Evolutionary conservation across 139 green algal genomes (phyloP).

Genomic region (Gonium pectorale): DNA sequence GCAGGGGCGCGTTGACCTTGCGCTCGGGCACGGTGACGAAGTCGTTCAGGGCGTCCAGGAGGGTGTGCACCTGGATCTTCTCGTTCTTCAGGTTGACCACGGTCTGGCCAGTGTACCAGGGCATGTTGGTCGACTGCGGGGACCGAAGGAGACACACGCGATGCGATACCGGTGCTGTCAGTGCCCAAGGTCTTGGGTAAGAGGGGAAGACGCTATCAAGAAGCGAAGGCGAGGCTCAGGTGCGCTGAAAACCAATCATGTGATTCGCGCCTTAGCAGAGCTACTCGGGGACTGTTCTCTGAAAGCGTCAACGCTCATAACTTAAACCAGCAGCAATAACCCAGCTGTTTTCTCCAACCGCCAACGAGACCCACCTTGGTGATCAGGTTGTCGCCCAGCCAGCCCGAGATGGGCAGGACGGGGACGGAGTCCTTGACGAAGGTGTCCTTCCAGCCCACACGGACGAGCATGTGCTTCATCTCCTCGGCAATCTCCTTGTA

Average conservation of each 20-base stretch:
- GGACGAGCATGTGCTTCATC: conserved; percentile 92
- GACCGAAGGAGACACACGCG: neutral
- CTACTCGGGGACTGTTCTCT: no score
- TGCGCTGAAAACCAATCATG: no score
- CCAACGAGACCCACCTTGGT: conserved; percentile 73
- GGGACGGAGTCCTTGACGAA: conserved; percentile 91
- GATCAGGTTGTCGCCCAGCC: conserved; percentile 99
- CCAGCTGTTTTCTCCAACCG: no score
- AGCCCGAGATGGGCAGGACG: conserved; percentile 99
- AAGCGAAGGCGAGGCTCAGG: no score
- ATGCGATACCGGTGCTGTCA: neutral
- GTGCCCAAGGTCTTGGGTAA: no score
- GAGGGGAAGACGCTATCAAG: no score
- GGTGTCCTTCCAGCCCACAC: conserved; percentile 87
- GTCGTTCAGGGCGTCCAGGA: conserved; percentile 93
- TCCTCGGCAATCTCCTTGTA: conserved; percentile 98
- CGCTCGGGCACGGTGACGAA: conserved; percentile 87
- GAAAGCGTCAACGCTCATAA: no score
- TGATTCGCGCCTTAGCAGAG: no score
- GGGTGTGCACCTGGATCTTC: conserved; percentile 78
- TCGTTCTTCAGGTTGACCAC: conserved; percentile 67
- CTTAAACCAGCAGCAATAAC: neutral
- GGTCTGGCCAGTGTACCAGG: conserved; percentile 93
- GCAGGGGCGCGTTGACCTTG: conserved; percentile 87
- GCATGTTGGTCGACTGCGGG: conserved; percentile 88